Evolutionary conservation across 805 yeast species (phyloP), one percentile per base, ranked within the genome.

Genomic region (Torulaspora delbrueckii): DNA sequence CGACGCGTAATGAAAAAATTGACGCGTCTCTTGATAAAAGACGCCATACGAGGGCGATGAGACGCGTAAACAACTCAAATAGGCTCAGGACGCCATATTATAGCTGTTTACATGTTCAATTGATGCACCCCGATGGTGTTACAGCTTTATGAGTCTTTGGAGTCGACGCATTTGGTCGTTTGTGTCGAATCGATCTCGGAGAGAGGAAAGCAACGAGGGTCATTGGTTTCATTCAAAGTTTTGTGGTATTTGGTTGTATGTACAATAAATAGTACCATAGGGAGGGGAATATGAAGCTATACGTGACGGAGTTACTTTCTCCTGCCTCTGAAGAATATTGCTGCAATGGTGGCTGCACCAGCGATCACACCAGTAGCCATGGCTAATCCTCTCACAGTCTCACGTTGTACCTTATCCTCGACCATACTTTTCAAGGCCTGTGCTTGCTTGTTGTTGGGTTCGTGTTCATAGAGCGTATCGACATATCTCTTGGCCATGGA

Each of bases 351-450:
- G 0, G 90, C 86, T 4, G 91, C 93, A 2, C 86, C 75, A 1
- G 96, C 96, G 38, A 91, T 72, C 3, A 81, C 80, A 14, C 96
- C 96, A 22, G 95, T 86, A 0, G 88, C 82, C 23, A 93, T 73
- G 0, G 96, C 96, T 43, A 91, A 69, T 1, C 98, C 98, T 47
- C 88, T 77, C 45, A 91, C 71, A 0, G 97, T 96, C 60, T 95
- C 96, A 57, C 76, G 79, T 26, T 95, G 84, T 33, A 93, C 79
- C 60, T 82, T 84, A 54, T 84, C 90, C 50, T 89, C 96, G 19
- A 93, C 85, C 59, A 83, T 82, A 47, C 77, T 75, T 55, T 85
- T 79, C 66, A 93, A 71, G 1, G 78, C 78, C 37, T 73, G 59
- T 5, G 90, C 95, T 65, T 93, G 97, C 24, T 72, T 64, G 63